Evolutionary conservation across 257 asterid genomes (phyloP).

Genomic region (Catharanthus roseus): DNA sequence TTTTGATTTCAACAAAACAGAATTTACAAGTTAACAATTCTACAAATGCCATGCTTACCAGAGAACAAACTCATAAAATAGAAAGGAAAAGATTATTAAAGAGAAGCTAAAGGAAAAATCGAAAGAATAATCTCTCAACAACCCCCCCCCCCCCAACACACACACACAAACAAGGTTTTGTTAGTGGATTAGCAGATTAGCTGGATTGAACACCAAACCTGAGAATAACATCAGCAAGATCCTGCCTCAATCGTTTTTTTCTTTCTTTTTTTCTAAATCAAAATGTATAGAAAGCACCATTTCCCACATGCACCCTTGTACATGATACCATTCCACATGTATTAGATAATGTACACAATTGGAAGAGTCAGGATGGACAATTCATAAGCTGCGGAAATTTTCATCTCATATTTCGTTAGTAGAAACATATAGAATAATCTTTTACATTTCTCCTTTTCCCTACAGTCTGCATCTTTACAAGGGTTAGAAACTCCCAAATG

Average conservation of each 20-base stretch:
- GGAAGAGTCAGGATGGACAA: background rate
- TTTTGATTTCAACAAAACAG: background rate
- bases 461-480: constrained; percentile 25
- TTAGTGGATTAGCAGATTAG: too few species aligned
- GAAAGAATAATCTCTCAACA: too few species aligned
- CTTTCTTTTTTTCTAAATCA: too few species aligned
- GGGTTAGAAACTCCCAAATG: constrained; percentile 19
- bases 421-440: constrained; percentile 2
- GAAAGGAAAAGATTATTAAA: too few species aligned
- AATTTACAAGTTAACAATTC: background rate
- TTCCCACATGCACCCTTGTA: background rate
- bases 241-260: too few species aligned
- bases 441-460: constrained; percentile 14
- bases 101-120: background rate
- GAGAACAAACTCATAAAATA: background rate
- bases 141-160: too few species aligned
- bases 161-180: too few species aligned
- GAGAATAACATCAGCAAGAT: background rate
- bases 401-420: constrained; percentile 3
- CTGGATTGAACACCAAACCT: background rate
- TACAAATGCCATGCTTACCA: too few species aligned
- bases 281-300: background rate
- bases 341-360: background rate
- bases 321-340: background rate
- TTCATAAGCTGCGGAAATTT: constrained; percentile 7